Base-by-base conservation (phyloP, 441 rosid species). In the Gossypium trilobum region DNA sequence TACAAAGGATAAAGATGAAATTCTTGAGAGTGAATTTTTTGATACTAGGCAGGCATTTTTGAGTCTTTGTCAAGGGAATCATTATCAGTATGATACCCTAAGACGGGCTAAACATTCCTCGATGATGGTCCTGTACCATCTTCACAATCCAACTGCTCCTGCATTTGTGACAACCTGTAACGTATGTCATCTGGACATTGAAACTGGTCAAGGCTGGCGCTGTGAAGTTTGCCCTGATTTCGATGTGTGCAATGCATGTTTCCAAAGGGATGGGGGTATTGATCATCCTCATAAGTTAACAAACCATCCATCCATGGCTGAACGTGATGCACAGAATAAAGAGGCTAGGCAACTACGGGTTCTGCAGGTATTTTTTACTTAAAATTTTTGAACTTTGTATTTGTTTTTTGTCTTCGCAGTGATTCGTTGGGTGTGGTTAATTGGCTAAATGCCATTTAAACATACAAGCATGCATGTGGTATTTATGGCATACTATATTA, bases 121-220 rank as follows among this genome's bases (percentile, higher is more conserved):
- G n/a, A 95, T 95, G 97, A 95, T 95, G 99, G 95, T 95, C 70
- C 96, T 95, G 46, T 95, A 95, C 86, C 99, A 95, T 82, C 98
- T 95, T 71, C 99, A 95, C 74, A 95, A 95, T 86, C 98, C 99
- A 74, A 91, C 99, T 31, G 99, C 98, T 59, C 99, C 98, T 63
- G 97, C 98, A 51, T 93, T 91, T 82, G 97, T 95, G 66, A 93
- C 88, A 0, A 93, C 94, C 14, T 95, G 99, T 88, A 88, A 88
- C 61, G 72, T 84, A 60, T 95, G 99, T 70, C 88, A 85, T 81
- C 92, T 91, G 71, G 99, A 95, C 82, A 91, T 95, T 73, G 98
- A 95, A 87, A 86, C 91, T 5, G 99, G 99, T 85, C 97, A 95
- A 83, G 98, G 99, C 71, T 95, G 99, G 99, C 95, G 88, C 25